Evolutionary conservation across 176 grass and related monocot species (phyloP).

Genomic region (Aegilops speltoides): DNA sequence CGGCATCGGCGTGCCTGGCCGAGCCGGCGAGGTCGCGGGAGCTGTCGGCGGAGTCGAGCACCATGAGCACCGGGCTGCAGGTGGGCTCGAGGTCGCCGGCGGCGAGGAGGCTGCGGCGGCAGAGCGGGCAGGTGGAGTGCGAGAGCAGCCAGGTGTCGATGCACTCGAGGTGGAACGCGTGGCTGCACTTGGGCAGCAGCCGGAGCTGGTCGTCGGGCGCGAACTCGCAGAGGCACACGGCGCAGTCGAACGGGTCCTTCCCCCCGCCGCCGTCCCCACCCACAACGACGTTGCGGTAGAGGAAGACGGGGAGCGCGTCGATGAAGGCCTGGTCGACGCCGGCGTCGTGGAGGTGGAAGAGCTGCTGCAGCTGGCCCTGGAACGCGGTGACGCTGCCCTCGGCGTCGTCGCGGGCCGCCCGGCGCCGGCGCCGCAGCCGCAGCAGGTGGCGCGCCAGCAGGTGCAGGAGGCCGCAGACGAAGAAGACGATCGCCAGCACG

Average conservation of each 20-base stretch:
- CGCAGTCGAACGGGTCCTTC: conserved; percentile 90
- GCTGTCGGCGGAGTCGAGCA: conserved; percentile 72
- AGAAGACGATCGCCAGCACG: conserved; percentile 74
- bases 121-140: conserved; percentile 94
- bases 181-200: conserved; percentile 90
- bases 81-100: conserved; percentile 48
- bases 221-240: conserved; percentile 95
- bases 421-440: conserved; percentile 18
- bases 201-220: conserved; percentile 68
- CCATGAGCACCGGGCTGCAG: conserved; percentile 58
- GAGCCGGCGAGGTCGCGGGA: conserved; percentile 27
- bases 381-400: conserved; percentile 59
- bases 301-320: conserved; percentile 81
- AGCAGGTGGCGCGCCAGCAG: conserved; percentile 66
- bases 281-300: conserved; percentile 67
- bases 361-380: conserved; percentile 91
- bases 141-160: conserved; percentile 95
- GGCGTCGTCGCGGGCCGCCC: conserved; percentile 37
- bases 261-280: not conserved
- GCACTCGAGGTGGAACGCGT: conserved; percentile 93
- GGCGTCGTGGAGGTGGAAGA: conserved; percentile 92
- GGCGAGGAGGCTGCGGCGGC: conserved; percentile 60
- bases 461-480: conserved; percentile 83
- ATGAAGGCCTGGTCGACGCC: conserved; percentile 97
- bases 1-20: not conserved